Base-by-base conservation (phyloP, 805 yeast genomes). In the Yamadazyma tumulicola region DNA sequence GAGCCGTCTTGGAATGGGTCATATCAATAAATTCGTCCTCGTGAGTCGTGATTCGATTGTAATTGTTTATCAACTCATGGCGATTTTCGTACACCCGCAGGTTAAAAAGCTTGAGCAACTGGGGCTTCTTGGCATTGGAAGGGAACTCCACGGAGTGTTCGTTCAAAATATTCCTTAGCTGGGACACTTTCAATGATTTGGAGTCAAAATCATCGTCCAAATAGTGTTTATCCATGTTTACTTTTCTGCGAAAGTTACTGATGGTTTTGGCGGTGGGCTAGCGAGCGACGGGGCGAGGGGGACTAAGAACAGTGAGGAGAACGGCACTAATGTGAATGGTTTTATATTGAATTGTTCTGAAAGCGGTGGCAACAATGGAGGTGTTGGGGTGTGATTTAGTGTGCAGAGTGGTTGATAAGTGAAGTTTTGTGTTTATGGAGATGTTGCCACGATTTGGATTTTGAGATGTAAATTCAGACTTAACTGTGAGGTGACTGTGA, bases 81-180 rank as follows among this genome's bases (percentile, higher is more conserved):
- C 82, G 64, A 8, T 63, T 57, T 2, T 84, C 78, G 11, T 60
- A 62, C 32, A 85, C 61, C 6, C 78, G 55, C 4, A 64, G 54
- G n/a, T 72, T 62, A 57, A 79, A 85, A n/a, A 81, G 49, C n/a
- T 61, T 59, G 2, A 87, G 57, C 38, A 88, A 66, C 9, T 75
- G 78, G 5, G 74, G 59, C 55, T 91, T 91, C 52, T 80, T 85
- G 5, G 88, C 81, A 29, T 72, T 64, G 1, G 82, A 63, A 0
- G 83, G 71, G 51, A 69, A 80, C 1, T 59, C 55, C n/a, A 89
- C 65, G n/a, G 74, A 69, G 51, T 86, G 74, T 36, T 75, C 79
- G 9, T 67, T 57, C 34, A 91, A 64, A 15, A 86, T 69, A 15
- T 77, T 72, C 48, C 93, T 72, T 51, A 91, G 66, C 39, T 84